These are phyloP conservation scores for thale cress (Arabidopsis thaliana) DNA, from an alignment of 345 rosid genomes.

Conservation along the genomic window DNA sequence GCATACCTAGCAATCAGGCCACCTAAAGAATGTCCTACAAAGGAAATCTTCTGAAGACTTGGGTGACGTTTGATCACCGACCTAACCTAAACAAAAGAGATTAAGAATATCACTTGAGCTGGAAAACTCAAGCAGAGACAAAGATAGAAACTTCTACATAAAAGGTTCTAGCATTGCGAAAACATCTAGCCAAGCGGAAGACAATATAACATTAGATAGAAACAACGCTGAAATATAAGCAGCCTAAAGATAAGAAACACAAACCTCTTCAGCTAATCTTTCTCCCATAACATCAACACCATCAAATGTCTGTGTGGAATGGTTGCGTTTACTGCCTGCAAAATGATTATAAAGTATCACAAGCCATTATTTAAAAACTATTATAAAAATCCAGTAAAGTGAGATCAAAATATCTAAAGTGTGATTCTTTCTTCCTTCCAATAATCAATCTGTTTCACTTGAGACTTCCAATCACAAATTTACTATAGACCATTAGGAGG, in stretches of 20 bases:
- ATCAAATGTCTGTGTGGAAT: conserved; percentile 63
- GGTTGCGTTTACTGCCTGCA: conserved; percentile 80
- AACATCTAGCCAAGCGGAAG: background rate
- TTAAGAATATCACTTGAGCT: background rate
- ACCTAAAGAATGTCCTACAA: conserved; percentile 88
- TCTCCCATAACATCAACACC: conserved; percentile 94
- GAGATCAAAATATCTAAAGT: background rate
- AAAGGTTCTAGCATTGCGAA: background rate
- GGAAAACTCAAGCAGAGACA: conserved; percentile 25
- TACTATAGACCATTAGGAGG: background rate
- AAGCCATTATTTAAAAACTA: background rate
- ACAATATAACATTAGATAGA: background rate
- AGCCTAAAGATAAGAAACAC: conserved; percentile 19
- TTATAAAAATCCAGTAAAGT: background rate
- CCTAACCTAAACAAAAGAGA: conserved; percentile 64
- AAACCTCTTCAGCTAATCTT: conserved; percentile 85
- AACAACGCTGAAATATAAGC: background rate
- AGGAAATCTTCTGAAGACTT: conserved; percentile 69
- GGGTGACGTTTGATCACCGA: conserved; percentile 62
- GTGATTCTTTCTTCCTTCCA: too few relatives aligned
- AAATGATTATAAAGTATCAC: background rate
- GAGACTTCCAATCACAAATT: background rate
- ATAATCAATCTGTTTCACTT: background rate
- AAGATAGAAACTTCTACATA: conserved; percentile 18
- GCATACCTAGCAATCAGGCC: conserved; percentile 89